Evolutionary conservation across 2,329 filamentous ascomycete species (phyloP), one percentile per base, ranked within the genome.

Genomic region (Penicillium sp.): DNA sequence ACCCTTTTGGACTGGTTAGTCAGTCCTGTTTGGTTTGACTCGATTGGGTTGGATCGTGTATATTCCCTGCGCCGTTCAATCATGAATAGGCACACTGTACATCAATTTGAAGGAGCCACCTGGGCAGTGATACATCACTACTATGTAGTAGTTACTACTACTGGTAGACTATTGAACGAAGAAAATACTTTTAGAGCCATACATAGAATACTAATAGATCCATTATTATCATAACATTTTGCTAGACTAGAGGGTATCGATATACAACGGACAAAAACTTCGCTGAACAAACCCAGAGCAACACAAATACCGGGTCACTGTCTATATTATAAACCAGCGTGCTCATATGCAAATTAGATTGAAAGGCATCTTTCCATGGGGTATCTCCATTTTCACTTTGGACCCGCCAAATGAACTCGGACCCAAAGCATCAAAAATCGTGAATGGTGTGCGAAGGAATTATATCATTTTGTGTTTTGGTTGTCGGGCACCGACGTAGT

Each of bases 221-320:
- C 19, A 24, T 24, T 26, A 42, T 23, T 24, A 50, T 45, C 14
- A 49, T 39, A 16, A 48, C 49, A 52, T 6, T 31, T 42, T 24
- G 33, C 44, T 39, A 45, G 13, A 54, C 33, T 33, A 51, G 9
- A 60, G 63, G 63, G 62, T 64, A 65, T 65, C 54, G 63, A 64
- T 60, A 53, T 55, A 62, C 52, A 54, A 53, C 46, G 39, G 19
- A 42, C 26, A 48, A 40, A 50, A 43, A 42, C 37, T 24, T 21
- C 48, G 36, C 39, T 44, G 18, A 50, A 54, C 23, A 28, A 24
- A 55, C 36, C 16, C 13, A 44, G 46, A 42, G 13, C 19, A 31
- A 26, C 29, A 49, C 28, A 31, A 42, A 47, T 40, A 39, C 26
- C 24, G 43, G 29, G 51, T 16, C 40, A 42, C 39, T 9, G 18